Evolutionary conservation across 306 rosid species (phyloP).

Genomic region (Inga leiocalycina): DNA sequence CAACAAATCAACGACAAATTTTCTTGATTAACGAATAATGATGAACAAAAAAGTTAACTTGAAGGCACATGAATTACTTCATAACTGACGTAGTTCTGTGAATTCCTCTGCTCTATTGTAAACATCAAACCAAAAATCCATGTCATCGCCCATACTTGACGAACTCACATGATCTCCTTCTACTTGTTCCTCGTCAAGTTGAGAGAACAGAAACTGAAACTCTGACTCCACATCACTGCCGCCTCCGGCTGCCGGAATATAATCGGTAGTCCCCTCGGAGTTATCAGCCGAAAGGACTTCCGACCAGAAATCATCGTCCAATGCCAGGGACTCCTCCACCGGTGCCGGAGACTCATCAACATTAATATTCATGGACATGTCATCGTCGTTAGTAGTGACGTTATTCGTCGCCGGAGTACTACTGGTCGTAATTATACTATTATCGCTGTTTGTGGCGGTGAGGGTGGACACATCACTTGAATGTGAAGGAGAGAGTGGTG

Average conservation of each 20-base stretch:
- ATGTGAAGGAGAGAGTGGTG: conserved; percentile 54
- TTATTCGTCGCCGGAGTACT: not conserved
- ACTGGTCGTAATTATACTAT: not conserved
- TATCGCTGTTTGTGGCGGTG: conserved; percentile 24
- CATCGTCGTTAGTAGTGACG: not conserved
- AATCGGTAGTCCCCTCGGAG: conserved; percentile 10
- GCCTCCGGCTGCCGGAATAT: conserved; percentile 13
- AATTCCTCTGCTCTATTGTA: conserved; percentile 57
- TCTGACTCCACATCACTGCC: not conserved
- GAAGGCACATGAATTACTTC: not conserved
- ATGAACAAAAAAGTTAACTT: not conserved
- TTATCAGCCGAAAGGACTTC: conserved; percentile 57
- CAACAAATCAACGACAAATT: not conserved
- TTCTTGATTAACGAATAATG: not conserved
- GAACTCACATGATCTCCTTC: conserved; percentile 29
- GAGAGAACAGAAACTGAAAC: conserved; percentile 36
- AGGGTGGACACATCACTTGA: conserved; percentile 54
- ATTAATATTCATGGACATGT: not conserved
- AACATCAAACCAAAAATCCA: conserved; percentile 71
- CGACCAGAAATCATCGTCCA: conserved; percentile 74
- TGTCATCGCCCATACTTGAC: conserved; percentile 21
- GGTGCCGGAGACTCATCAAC: conserved; percentile 20
- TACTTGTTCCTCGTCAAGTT: conserved; percentile 13
- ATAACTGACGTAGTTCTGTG: conserved; percentile 39
- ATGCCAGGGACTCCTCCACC: conserved; percentile 32